phyloP scores from a whole-genome alignment of 73 alveolate genomes.

The Paramecium pentaurelia region DNA sequence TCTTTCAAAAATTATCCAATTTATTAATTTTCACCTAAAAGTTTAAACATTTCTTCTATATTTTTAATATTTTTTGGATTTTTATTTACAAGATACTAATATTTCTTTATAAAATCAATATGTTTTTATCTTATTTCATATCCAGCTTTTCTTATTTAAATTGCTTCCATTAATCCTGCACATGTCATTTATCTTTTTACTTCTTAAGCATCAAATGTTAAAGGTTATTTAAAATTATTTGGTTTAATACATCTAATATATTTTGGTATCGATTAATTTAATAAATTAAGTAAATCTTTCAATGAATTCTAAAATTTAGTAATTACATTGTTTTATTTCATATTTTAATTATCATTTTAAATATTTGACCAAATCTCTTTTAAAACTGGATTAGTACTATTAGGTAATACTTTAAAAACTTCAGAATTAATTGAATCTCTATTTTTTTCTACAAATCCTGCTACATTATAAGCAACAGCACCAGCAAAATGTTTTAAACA shows the following conservation, averaged over 20 bases:
- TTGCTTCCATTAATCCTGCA: slow-evolving; percentile 41
- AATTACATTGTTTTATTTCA: slow-evolving; percentile 50
- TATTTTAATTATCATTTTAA: neutral
- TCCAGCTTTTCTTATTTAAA: slow-evolving; percentile 39
- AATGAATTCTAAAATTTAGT: neutral
- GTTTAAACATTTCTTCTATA: neutral
- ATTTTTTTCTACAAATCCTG: slow-evolving; percentile 89
- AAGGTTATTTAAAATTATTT: neutral
- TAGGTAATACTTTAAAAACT: neutral
- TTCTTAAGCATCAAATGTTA: neutral
- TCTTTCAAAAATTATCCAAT: neutral
- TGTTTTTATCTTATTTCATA: slow-evolving; percentile 56
- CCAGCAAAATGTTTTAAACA: slow-evolving; percentile 93
- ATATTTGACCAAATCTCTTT: slow-evolving; percentile 21
- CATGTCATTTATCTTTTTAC: neutral
- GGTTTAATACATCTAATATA: slow-evolving; percentile 58
- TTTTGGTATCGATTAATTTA: neutral
- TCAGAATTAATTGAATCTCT: slow-evolving; percentile 75
- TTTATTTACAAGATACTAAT: slow-evolving; percentile 7
- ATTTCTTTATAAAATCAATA: slow-evolving; percentile 83
- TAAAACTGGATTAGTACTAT: neutral
- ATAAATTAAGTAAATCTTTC: slow-evolving; percentile 27
- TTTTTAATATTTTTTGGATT: neutral
- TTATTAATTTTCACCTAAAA: neutral
- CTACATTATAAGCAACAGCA: slow-evolving; percentile 78